These are phyloP conservation scores for Fusarium burgessii DNA, from an alignment of 2,329 filamentous ascomycete species.

Conservation along the genomic window DNA sequence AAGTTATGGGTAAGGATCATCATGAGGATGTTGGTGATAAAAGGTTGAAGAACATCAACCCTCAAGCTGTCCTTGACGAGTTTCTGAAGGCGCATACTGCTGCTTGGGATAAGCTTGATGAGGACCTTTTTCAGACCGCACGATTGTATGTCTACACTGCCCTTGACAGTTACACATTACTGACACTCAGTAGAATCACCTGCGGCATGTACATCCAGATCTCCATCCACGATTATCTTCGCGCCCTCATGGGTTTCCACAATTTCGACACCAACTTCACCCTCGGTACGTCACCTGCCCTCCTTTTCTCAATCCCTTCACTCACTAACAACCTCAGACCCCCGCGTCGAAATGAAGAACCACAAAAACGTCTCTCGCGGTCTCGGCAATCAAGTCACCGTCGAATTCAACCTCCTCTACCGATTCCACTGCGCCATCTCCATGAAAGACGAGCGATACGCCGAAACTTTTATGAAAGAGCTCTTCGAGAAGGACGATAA, in stretches of 20 bases:
- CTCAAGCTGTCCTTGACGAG: not conserved
- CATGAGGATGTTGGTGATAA: not conserved
- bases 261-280: conserved; percentile 68
- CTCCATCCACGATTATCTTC: conserved; percentile 55
- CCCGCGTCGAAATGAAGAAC: conserved; percentile 9
- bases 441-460: conserved; percentile 49
- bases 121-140: not conserved
- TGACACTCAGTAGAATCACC: conserved; percentile 52
- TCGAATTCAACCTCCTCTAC: conserved; percentile 54
- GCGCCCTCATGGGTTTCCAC: conserved; percentile 61
- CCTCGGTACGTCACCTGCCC: conserved; percentile 46
- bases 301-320: not conserved
- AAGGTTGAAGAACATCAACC: not conserved
- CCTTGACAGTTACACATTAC: rapidly evolving
- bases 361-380: conserved; percentile 46
- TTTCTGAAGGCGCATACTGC: not conserved
- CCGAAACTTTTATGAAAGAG: conserved; percentile 40
- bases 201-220: conserved; percentile 69
- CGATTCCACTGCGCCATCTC: conserved; percentile 51
- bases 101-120: not conserved
- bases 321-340: not conserved
- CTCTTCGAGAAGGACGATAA: conserved; percentile 5
- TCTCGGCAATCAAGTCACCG: conserved; percentile 50
- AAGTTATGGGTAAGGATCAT: not conserved
- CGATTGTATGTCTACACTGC: not conserved